Conservation (phyloP, 2,329 filamentous ascomycete species). For the Fusarium sambucinum region DNA sequence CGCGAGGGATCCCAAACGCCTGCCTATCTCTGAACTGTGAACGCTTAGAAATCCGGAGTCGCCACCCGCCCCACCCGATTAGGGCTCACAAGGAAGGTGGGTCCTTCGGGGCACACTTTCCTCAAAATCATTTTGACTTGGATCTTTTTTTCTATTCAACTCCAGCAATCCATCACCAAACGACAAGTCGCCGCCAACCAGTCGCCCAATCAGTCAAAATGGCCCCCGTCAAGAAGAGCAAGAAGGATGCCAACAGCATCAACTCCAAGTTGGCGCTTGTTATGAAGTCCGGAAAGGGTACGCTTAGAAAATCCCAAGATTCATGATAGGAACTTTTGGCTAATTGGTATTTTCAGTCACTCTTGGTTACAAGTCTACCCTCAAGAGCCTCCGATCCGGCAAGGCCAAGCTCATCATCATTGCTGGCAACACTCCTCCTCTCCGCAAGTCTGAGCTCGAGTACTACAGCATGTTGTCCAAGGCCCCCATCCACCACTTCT, state of each 20-base stretch:
- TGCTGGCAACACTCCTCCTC: slow-evolving; percentile 91
- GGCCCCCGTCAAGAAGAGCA: slow-evolving; percentile 80
- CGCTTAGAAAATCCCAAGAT: slow-evolving; percentile 47
- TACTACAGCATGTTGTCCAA: slow-evolving; percentile 95
- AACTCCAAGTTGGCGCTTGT: slow-evolving; percentile 72
- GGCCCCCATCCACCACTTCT: slow-evolving; percentile 97
- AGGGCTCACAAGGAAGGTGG: slow-evolving; percentile 3
- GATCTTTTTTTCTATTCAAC: slow-evolving; percentile 43
- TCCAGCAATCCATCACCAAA: slow-evolving; percentile 51
- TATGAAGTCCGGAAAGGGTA: slow-evolving; percentile 81
- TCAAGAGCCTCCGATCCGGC: slow-evolving; percentile 91
- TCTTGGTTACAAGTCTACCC: slow-evolving; percentile 60
- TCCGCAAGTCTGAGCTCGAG: slow-evolving; percentile 97
- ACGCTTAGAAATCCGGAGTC: slow-evolving; percentile 39
- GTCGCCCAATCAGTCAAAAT: slow-evolving; percentile 66
- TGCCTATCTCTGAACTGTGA: slow-evolving; percentile 25
- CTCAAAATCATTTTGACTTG: slow-evolving; percentile 43
- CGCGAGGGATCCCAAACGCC: slow-evolving; percentile 48
- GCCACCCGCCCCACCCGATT: slow-evolving; percentile 35
- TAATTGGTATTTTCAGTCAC: slow-evolving; percentile 52
- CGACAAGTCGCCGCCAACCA: slow-evolving; percentile 49
- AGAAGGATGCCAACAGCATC: slow-evolving; percentile 84
- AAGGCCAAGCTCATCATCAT: slow-evolving; percentile 99
- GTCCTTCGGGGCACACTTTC: slow-evolving; percentile 21
- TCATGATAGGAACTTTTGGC: background rate